These are phyloP conservation scores for Cetradonia linearis DNA, from an alignment of 495 filamentous ascomycete species.

Conservation along the genomic window DNA sequence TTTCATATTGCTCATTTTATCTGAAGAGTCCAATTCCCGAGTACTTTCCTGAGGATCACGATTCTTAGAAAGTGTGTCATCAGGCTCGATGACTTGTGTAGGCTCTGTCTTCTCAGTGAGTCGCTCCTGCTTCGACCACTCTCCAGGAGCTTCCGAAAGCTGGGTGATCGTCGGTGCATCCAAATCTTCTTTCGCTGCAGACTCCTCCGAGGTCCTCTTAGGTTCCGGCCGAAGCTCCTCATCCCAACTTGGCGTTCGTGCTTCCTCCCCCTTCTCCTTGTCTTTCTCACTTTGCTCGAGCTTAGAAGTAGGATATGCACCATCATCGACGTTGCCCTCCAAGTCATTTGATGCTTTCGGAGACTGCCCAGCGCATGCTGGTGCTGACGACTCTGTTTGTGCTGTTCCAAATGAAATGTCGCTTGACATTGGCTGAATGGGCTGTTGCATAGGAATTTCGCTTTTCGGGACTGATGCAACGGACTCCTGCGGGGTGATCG, in stretches of 20 bases:
- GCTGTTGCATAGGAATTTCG: not conserved
- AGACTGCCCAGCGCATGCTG: not conserved
- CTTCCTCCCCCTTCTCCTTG: conserved; percentile 26
- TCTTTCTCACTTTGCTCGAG: conserved; percentile 26
- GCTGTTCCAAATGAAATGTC: not conserved
- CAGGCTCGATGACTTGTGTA: conserved; percentile 1
- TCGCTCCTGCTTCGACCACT: conserved; percentile 3
- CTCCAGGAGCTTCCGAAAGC: not conserved
- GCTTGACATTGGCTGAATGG: not conserved
- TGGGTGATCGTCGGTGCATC: not conserved
- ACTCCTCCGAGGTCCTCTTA: not conserved
- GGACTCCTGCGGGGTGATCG: not conserved
- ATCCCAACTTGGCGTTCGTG: not conserved
- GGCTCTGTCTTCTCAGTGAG: not conserved
- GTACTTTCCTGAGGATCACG: not conserved
- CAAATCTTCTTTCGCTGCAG: not conserved
- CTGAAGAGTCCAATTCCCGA: not conserved
- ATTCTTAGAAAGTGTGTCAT: not conserved
- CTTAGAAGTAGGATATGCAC: not conserved
- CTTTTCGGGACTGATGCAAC: not conserved
- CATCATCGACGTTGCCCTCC: not conserved
- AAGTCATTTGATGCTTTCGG: not conserved
- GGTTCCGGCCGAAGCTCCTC: conserved; percentile 1
- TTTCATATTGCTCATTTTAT: not conserved
- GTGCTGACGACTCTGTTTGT: not conserved